These are phyloP conservation scores for Plectosphaerella sp. DNA, from an alignment of 2,329 filamentous ascomycete species.

Conservation along the genomic window DNA sequence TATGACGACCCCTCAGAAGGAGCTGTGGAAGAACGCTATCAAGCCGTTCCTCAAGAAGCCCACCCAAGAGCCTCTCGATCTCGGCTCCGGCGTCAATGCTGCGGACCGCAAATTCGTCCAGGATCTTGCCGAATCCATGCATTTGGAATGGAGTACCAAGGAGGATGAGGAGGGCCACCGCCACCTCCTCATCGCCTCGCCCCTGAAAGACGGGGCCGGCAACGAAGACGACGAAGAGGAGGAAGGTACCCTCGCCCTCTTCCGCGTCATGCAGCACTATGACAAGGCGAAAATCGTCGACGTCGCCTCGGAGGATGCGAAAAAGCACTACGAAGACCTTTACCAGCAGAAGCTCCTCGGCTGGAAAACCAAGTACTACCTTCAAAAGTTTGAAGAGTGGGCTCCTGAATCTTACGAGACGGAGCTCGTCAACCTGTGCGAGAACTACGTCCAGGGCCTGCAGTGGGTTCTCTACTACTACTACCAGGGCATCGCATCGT, in stretches of 20 bases:
- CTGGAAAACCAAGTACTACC: conserved; percentile 96
- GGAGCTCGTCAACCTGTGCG: conserved; percentile 75
- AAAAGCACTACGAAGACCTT: conserved; percentile 73
- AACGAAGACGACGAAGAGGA: conserved; percentile 72
- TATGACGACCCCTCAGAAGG: conserved; percentile 75
- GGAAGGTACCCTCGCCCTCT: conserved; percentile 79
- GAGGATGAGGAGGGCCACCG: conserved; percentile 52
- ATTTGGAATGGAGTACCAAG: conserved; percentile 53
- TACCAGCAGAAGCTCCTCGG: conserved; percentile 86
- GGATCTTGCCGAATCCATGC: conserved; percentile 66
- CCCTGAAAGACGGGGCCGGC: conserved; percentile 42
- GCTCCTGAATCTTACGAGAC: conserved; percentile 68
- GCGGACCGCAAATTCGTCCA: conserved; percentile 91
- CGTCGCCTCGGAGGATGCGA: conserved; percentile 71
- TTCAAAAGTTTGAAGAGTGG: conserved; percentile 84
- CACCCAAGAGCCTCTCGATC: conserved; percentile 60
- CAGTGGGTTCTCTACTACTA: conserved; percentile 99
- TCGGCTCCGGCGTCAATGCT: conserved; percentile 69
- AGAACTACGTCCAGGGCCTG: conserved; percentile 96
- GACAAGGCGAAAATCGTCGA: conserved; percentile 87
- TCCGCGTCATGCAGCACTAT: conserved; percentile 83
- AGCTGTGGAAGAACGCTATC: conserved; percentile 74
- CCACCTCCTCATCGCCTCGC: conserved; percentile 46
- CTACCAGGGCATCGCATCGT: conserved; percentile 93
- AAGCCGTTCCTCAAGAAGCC: conserved; percentile 77